Evolutionary conservation across 1,284 basidiomycete species (phyloP), one percentile per base, ranked within the genome.

Genomic region (Puccinia brachypodii): DNA sequence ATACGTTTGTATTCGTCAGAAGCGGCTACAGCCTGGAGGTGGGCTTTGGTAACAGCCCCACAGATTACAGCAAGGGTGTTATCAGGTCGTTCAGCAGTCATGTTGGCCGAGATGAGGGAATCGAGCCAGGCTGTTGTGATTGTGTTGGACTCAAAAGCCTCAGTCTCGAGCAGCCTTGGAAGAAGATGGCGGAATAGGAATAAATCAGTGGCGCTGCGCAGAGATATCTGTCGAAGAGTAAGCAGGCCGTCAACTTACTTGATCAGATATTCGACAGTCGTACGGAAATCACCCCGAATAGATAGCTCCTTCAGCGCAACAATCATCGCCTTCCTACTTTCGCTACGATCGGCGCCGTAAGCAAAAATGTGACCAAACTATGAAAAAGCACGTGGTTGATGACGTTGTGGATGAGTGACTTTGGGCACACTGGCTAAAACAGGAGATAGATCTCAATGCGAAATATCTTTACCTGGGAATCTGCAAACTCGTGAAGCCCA

Each of bases 301-400:
- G 94, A 96, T 83, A 99, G 89, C 88, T 99, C 97, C 89, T 99
- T 99, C 85, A 99, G 89, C 22, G 97, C 96, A 85, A 99, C 93
- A 84, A 99, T 96, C 96, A 99, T 99, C 87, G 98, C 98, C 90
- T 99, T 99, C 85, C 97, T 89, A 85, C 93, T 94, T 88, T 99
- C 96, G 83, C 91, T 89, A 84, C 97, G 93, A 87, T 99, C 96
- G 87, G 96, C 93, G 82, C 97, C 97, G 86, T 98, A 99, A 40
- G 97, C 96, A 85, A 99, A 99, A 86, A 99, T 97, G 87, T 99
- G 97, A 79, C 97, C 97, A 86, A 99, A 99, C 85, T 98, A 94
- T 36, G 94, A 38, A 58, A 72, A 68, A 69, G 36, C 3, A 69
- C 9, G 69, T 28, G 42, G 11, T n/a, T 72, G 56, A 40, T 40